These are phyloP conservation scores for Akanthomyces dipterigenus DNA, from an alignment of 2,329 filamentous ascomycete genomes.

Conservation along the genomic window DNA sequence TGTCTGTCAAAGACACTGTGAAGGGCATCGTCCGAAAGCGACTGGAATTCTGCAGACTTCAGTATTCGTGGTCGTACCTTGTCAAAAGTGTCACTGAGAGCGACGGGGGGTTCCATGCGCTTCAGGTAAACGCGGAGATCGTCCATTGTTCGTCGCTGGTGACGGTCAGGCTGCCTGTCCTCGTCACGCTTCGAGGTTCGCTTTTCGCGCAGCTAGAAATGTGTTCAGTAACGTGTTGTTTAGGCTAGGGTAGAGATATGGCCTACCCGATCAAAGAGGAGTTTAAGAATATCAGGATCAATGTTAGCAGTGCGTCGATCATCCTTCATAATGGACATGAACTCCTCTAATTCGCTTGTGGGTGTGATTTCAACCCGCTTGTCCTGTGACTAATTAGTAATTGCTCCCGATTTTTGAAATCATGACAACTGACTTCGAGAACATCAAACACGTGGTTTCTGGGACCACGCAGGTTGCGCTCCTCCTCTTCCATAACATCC, in stretches of 20 bases:
- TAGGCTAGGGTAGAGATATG: neutral
- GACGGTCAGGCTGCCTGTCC: conserved; percentile 76
- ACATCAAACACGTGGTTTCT: conserved; percentile 83
- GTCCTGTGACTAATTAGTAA: conserved; percentile 53
- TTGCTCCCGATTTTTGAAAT: conserved; percentile 12
- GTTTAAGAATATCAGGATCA: conserved; percentile 67
- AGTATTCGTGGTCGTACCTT: conserved; percentile 74
- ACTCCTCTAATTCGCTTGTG: conserved; percentile 84
- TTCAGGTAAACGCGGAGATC: conserved; percentile 81
- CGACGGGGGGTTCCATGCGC: conserved; percentile 78
- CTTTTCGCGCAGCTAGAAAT: conserved; percentile 73
- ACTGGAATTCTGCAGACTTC: conserved; percentile 76
- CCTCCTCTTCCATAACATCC: conserved; percentile 91
- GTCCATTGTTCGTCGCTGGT: conserved; percentile 79
- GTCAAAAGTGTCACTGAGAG: conserved; percentile 77
- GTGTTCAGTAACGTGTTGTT: neutral
- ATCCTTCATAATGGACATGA: conserved; percentile 71
- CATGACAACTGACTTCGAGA: conserved; percentile 61
- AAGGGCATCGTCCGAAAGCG: conserved; percentile 77
- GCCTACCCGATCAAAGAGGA: conserved; percentile 76
- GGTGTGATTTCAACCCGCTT: conserved; percentile 85
- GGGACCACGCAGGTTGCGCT: conserved; percentile 72
- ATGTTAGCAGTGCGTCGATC: conserved; percentile 86
- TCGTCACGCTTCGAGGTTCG: conserved; percentile 76
- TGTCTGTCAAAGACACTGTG: conserved; percentile 85